These are phyloP conservation scores for Candida orba DNA, from an alignment of 805 yeast genomes.

Conservation along the genomic window DNA sequence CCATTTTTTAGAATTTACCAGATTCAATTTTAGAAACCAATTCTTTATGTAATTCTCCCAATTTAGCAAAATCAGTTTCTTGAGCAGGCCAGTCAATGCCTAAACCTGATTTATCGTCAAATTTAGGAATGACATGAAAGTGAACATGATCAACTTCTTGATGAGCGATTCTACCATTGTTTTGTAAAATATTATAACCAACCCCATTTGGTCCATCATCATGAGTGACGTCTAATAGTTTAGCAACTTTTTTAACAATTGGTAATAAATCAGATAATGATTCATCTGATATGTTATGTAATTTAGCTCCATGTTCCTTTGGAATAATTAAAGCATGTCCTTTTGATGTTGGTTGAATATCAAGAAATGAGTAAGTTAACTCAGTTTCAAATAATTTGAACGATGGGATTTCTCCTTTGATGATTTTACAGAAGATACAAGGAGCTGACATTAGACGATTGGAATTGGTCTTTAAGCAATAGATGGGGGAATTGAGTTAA, in stretches of 20 bases:
- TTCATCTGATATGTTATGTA: conserved; percentile 91
- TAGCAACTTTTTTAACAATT: conserved; percentile 77
- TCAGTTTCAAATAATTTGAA: conserved; percentile 86
- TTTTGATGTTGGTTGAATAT: conserved; percentile 84
- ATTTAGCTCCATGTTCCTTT: conserved; percentile 86
- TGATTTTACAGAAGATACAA: conserved; percentile 90
- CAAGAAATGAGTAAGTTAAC: conserved; percentile 75
- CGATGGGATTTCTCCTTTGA: conserved; percentile 91
- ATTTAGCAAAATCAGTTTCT: conserved; percentile 64
- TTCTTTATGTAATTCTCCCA: conserved; percentile 60
- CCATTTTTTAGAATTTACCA: conserved; percentile 10
- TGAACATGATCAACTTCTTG: conserved; percentile 96
- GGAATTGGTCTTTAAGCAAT: neutral
- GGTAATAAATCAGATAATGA: conserved; percentile 82
- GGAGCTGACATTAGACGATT: conserved; percentile 33
- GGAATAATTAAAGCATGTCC: conserved; percentile 92
- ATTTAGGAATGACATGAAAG: conserved; percentile 93
- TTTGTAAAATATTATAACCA: conserved; percentile 86
- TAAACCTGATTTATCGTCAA: conserved; percentile 64
- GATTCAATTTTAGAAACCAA: conserved; percentile 38
- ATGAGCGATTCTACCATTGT: conserved; percentile 92
- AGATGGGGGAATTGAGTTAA: neutral
- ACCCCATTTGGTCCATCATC: conserved; percentile 60
- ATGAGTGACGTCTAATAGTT: conserved; percentile 55
- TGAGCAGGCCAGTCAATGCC: conserved; percentile 94